Conservation (phyloP, 495 filamentous ascomycete species). For the Penicillium fimorum region DNA sequence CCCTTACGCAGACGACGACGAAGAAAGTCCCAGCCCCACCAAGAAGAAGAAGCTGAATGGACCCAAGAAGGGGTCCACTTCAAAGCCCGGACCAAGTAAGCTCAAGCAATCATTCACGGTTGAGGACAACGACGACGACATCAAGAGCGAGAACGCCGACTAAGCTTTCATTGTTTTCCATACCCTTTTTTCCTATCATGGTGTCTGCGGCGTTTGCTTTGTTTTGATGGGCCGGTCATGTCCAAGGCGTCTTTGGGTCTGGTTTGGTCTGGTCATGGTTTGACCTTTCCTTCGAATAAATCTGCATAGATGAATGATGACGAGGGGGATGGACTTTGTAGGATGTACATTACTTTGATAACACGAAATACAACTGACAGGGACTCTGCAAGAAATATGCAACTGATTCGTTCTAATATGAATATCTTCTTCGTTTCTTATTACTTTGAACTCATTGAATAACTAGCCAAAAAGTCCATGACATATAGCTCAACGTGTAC, state of each 20-base stretch:
- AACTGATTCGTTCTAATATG: neutral
- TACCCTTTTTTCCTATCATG: slow-evolving; percentile 15
- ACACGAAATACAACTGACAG: slow-evolving; percentile 18
- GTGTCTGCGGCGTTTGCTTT: slow-evolving; percentile 22
- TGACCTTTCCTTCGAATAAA: slow-evolving; percentile 14
- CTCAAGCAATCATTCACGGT: slow-evolving; percentile 42
- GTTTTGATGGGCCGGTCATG: slow-evolving; percentile 9
- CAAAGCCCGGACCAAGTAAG: slow-evolving; percentile 47
- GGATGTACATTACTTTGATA: slow-evolving; percentile 34
- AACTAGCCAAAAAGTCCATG: neutral
- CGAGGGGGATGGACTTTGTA: slow-evolving; percentile 18
- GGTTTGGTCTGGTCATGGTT: slow-evolving; percentile 13
- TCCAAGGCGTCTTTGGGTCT: slow-evolving; percentile 28
- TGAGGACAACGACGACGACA: slow-evolving; percentile 31
- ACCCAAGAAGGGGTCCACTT: slow-evolving; percentile 40
- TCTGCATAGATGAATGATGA: slow-evolving; percentile 37
- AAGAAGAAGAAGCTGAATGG: slow-evolving; percentile 49
- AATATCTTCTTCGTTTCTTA: neutral
- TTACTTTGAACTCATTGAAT: neutral
- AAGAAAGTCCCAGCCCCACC: slow-evolving; percentile 34
- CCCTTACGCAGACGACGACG: slow-evolving; percentile 39
- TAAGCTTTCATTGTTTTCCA: slow-evolving; percentile 4
- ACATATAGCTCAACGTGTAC: neutral
- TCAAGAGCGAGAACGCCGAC: slow-evolving; percentile 32
- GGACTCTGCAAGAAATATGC: slow-evolving; percentile 11